Evolutionary conservation across 345 rosid genomes (phyloP), one percentile per base, ranked within the genome.

Genomic region (Aquilaria malaccensis): DNA sequence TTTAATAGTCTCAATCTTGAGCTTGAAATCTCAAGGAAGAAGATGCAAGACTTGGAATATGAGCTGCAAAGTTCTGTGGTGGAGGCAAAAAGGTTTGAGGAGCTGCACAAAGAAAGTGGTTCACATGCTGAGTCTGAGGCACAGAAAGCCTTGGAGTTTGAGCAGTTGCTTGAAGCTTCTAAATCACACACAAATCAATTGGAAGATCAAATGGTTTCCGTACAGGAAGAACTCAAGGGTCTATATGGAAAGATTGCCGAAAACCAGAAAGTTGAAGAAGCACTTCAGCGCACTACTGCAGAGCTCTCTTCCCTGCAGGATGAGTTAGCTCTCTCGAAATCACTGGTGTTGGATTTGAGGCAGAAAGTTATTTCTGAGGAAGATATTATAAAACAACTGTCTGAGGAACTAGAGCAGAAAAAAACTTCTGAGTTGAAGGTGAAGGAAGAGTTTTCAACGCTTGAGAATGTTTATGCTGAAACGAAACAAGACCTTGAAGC

Each of bases 81-180:
- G 13, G 97, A 89, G 68, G 83, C 87, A 32, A 79, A 64, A 76
- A 89, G 80, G 75, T 90, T 79, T 52, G 95, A 94, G 77, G 96
- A 85, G 68, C 74, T 94, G 76, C 97, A 88, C 69, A 81, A 77
- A 66, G 67, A 88, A 75, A 86, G 87, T 30, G 85, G 87, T 30
- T 81, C 77, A 22, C 91, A 80, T 72, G 95, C 91, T 13, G 97
- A 90, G 70, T 83, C 88, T 55, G 87, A 86, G 79, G 68, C 79
- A 6, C 85, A 80, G 69, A 81, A 79, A 68, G 97, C 95, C 57
- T 64, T 59, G 79, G 97, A 90, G 72, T 88, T 85, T 33, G 95
- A 85, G 68, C 81, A 68, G 79, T 74, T 86, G 68, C 89, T 90
- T 71, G 80, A 85, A 62, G 77, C 66, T 29, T 82, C 91, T 3